Evolutionary conservation across 2,329 filamentous ascomycete genomes (phyloP).

Genomic region (Cadophora sp.): DNA sequence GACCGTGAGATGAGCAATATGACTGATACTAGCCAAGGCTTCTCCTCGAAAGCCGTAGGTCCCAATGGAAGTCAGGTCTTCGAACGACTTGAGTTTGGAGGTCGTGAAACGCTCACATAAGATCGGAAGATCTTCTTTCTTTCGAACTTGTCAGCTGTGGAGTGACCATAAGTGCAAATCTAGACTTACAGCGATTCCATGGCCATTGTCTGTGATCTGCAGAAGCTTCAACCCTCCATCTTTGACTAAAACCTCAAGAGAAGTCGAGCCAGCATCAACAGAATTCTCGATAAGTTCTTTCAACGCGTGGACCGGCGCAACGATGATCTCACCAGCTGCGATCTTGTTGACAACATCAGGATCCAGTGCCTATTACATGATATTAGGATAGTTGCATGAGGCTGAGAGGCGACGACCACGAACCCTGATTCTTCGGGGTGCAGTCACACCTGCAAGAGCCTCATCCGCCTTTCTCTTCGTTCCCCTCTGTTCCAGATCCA

Average conservation of each 20-base stretch:
- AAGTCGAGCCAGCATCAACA: constrained; percentile 94
- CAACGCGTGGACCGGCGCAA: constrained; percentile 92
- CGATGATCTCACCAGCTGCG: constrained; percentile 96
- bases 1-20: constrained; percentile 94
- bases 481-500: constrained; percentile 46
- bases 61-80: constrained; percentile 86
- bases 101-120: constrained; percentile 97
- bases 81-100: constrained; percentile 92
- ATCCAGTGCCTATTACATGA: constrained; percentile 74
- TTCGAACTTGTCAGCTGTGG: constrained; percentile 20
- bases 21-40: constrained; percentile 95
- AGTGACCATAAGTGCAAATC: background rate
- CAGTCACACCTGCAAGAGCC: constrained; percentile 44
- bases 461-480: constrained; percentile 58
- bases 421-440: constrained; percentile 57
- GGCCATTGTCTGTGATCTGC: constrained; percentile 97
- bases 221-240: constrained; percentile 94
- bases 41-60: constrained; percentile 99
- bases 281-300: constrained; percentile 98
- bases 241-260: constrained; percentile 89
- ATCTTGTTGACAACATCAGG: constrained; percentile 98
- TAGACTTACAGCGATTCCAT: constrained; percentile 82
- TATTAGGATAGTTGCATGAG: constrained; percentile 17
- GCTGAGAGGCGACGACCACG: constrained; percentile 19
- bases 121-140: constrained; percentile 91